phyloP scores from a whole-genome alignment of 208 protist species.

The Acanthamoeba triangularis region DNA sequence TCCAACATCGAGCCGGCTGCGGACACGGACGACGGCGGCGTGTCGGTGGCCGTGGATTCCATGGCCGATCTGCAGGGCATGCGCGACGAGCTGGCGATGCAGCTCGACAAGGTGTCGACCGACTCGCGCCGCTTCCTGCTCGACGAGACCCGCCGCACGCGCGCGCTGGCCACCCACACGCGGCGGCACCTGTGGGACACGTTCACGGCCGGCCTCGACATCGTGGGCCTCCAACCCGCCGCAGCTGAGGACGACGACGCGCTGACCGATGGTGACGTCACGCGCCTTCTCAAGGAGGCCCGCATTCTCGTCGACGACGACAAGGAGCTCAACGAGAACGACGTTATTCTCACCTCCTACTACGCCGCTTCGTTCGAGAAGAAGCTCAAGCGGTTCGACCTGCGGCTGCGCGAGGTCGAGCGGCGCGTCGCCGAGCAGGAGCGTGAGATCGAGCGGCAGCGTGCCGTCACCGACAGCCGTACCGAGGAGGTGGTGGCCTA shows the following conservation, averaged over 20 bases:
- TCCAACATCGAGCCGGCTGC: not conserved
- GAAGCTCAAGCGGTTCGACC: constrained; percentile 32
- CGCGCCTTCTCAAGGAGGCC: constrained; percentile 29
- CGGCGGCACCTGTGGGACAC: constrained; percentile 24
- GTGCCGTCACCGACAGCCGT: not conserved
- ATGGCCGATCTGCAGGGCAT: not conserved
- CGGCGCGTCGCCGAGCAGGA: constrained; percentile 40
- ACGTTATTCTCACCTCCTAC: constrained; percentile 51
- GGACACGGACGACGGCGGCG: not conserved
- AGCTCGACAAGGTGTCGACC: constrained; percentile 33
- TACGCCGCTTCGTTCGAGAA: constrained; percentile 49
- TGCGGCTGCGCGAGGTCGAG: constrained; percentile 13
- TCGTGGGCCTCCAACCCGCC: not conserved
- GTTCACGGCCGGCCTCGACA: constrained; percentile 27
- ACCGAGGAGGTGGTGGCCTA: constrained; percentile 28
- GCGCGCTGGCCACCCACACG: not conserved
- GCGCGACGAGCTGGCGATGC: constrained; percentile 1
- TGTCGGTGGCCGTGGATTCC: not conserved
- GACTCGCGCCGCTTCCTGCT: constrained; percentile 32
- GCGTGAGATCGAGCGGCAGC: not conserved
- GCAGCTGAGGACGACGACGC: not conserved
- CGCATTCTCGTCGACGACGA: constrained; percentile 31
- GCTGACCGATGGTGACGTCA: constrained; percentile 23
- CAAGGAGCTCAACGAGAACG: constrained; percentile 17
- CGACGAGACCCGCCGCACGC: not conserved